Evolutionary conservation across 2,329 filamentous ascomycete genomes (phyloP).

Genomic region (Tolypocladium pustulatum): DNA sequence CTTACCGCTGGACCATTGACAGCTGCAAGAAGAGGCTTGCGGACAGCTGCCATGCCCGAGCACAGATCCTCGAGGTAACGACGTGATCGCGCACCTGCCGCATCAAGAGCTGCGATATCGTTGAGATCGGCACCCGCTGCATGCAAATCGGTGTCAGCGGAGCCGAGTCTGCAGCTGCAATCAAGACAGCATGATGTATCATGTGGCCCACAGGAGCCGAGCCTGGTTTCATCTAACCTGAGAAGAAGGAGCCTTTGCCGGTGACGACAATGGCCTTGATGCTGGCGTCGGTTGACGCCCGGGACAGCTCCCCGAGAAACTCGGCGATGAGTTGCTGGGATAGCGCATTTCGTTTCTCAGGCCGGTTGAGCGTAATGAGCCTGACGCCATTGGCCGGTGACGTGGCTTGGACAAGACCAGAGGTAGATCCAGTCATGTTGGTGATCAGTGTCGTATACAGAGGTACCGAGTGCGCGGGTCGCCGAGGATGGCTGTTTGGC

Average conservation of each 20-base stretch:
- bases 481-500: background rate
- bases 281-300: slow-evolving; percentile 8
- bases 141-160: background rate
- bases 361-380: slow-evolving; percentile 41
- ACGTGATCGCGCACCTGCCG: slow-evolving; percentile 17
- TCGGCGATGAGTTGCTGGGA: slow-evolving; percentile 39
- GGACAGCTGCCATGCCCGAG: slow-evolving; percentile 18
- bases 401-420: slow-evolving; percentile 9
- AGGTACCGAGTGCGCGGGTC: background rate
- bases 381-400: slow-evolving; percentile 24
- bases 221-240: slow-evolving; percentile 1
- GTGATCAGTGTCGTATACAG: background rate
- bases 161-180: slow-evolving; percentile 4
- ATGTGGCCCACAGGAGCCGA: background rate
- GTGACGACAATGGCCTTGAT: slow-evolving; percentile 27
- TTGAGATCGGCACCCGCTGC: slow-evolving; percentile 25
- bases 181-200: background rate
- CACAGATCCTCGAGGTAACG: slow-evolving; percentile 31
- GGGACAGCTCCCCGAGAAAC: slow-evolving; percentile 20
- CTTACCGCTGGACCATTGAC: slow-evolving; percentile 40
- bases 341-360: slow-evolving; percentile 48
- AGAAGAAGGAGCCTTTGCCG: slow-evolving; percentile 18
- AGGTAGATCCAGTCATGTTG: slow-evolving; percentile 6
- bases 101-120: slow-evolving; percentile 23
- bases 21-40: slow-evolving; percentile 37